A percentile compares a stretch with the other conserved stretches of the same genome.
Evolutionary conservation across 441 rosid genomes (phyloP).

Genomic region (Populus hybrid): DNA sequence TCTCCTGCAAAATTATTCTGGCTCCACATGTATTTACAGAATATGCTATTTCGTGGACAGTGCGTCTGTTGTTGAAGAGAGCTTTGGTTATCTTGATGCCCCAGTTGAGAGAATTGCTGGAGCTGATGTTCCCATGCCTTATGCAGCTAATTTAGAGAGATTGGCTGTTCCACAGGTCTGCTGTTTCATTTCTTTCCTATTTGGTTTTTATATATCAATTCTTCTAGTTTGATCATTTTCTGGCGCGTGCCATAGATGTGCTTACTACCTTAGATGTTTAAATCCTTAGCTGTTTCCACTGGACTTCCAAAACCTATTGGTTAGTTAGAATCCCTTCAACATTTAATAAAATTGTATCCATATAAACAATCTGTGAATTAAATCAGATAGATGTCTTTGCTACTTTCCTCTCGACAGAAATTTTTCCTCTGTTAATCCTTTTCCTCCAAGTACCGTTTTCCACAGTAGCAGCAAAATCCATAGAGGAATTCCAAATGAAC

Average conservation of each 20-base stretch:
- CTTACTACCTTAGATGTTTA: not conserved
- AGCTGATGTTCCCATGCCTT: slow-evolving; percentile 96
- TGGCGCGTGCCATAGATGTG: not conserved
- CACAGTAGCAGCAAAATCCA: too few species aligned
- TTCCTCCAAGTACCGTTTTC: not conserved
- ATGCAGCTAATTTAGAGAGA: slow-evolving; percentile 89
- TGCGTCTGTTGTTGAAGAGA: slow-evolving; percentile 76
- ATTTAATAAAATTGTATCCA: not conserved
- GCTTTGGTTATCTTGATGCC: slow-evolving; percentile 85
- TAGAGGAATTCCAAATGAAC: not conserved
- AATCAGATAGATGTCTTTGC: not conserved
- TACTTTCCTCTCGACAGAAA: not conserved
- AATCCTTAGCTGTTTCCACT: not conserved
- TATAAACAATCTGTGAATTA: not conserved
- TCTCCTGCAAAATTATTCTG: not conserved
- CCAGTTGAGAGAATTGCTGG: slow-evolving; percentile 87
- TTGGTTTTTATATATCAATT: not conserved
- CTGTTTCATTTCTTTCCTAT: not conserved
- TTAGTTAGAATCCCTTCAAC: not conserved
- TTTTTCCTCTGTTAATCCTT: not conserved
- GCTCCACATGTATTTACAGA: not conserved
- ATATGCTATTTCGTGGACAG: slow-evolving; percentile 31
- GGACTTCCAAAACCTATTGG: not conserved
- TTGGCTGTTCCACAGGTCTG: slow-evolving; percentile 88
- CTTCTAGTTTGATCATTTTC: slow-evolving; percentile 1